A percentile compares a stretch with the other conserved stretches of the same genome.
phyloP scores from a whole-genome alignment of 106 monocot genomes.

The Dendrobium catenatum region DNA sequence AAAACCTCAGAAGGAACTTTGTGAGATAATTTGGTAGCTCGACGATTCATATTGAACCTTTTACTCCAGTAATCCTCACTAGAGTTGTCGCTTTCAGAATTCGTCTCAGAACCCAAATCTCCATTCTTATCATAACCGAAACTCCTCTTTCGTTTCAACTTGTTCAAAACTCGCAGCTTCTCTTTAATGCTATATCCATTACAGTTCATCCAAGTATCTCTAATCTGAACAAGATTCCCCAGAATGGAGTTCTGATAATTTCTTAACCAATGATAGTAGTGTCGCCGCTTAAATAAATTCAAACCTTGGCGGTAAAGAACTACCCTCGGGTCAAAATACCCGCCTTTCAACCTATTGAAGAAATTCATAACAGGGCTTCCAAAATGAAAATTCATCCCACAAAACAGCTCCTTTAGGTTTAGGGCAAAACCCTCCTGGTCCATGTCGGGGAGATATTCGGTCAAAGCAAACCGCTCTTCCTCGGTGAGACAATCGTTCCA shows the following conservation, averaged over 20 bases:
- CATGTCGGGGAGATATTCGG: conserved; percentile 68
- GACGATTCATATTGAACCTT: conserved; percentile 16
- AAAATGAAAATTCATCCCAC: conserved; percentile 71
- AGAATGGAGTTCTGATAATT: conserved; percentile 20
- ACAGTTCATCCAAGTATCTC: conserved; percentile 13
- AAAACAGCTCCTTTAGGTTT: conserved; percentile 64
- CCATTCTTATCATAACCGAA: neutral
- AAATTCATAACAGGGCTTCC: conserved; percentile 30
- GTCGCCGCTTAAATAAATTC: conserved; percentile 5
- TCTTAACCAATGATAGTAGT: conserved; percentile 10
- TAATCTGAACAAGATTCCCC: conserved; percentile 6
- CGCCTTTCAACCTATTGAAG: conserved; percentile 21
- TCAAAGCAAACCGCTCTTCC: conserved; percentile 59
- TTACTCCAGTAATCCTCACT: conserved; percentile 16
- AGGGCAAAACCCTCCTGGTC: conserved; percentile 51
- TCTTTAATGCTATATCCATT: conserved; percentile 14
- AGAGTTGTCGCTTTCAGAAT: conserved; percentile 29
- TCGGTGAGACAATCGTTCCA: conserved; percentile 50
- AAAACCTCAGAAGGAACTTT: conserved; percentile 1
- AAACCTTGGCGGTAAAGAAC: conserved; percentile 47
- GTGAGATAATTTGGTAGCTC: neutral
- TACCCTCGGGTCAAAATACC: conserved; percentile 64
- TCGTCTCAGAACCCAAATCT: conserved; percentile 7
- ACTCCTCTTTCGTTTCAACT: conserved; percentile 6
- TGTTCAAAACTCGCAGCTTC: conserved; percentile 10